Evolutionary conservation across 2,329 filamentous ascomycete genomes (phyloP).

Genomic region (Pseudogymnoascus destructans): DNA sequence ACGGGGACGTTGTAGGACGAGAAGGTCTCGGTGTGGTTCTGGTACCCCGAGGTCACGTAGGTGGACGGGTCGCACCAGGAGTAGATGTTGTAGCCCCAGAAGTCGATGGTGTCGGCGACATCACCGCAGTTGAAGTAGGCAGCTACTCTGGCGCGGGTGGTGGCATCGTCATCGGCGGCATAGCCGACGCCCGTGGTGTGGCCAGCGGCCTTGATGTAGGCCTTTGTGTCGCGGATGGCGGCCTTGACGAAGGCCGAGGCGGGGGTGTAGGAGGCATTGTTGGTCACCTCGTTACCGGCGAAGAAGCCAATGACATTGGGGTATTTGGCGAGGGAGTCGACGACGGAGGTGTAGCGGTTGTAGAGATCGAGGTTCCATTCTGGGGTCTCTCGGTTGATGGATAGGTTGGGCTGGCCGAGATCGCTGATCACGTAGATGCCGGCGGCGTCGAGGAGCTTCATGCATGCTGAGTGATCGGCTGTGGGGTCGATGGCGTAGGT

Average conservation of each 20-base stretch:
- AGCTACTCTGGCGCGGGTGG: constrained; percentile 67
- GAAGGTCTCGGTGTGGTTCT: constrained; percentile 73
- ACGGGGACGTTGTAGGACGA: constrained; percentile 75
- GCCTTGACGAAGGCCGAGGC: constrained; percentile 95
- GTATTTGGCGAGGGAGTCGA: constrained; percentile 71
- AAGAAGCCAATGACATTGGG: constrained; percentile 94
- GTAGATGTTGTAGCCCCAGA: constrained; percentile 99
- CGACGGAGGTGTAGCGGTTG: constrained; percentile 67
- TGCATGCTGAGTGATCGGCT: constrained; percentile 66
- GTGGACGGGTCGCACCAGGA: constrained; percentile 86
- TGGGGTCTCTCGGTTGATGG: constrained; percentile 72
- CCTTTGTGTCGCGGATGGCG: constrained; percentile 87
- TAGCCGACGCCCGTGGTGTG: constrained; percentile 81
- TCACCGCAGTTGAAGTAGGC: constrained; percentile 88
- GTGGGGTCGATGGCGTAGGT: constrained; percentile 83
- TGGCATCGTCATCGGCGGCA: constrained; percentile 80
- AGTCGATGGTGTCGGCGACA: constrained; percentile 60
- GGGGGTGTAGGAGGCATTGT: constrained; percentile 71
- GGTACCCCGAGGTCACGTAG: constrained; percentile 65
- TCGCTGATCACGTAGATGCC: constrained; percentile 95
- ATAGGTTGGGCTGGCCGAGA: constrained; percentile 63
- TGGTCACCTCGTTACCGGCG: constrained; percentile 92
- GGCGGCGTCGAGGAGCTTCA: constrained; percentile 64
- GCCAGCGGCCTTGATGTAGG: constrained; percentile 68
- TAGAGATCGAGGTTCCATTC: constrained; percentile 69